Conservation (phyloP, 75 land plant genomes). For the Picea sitchensis region DNA sequence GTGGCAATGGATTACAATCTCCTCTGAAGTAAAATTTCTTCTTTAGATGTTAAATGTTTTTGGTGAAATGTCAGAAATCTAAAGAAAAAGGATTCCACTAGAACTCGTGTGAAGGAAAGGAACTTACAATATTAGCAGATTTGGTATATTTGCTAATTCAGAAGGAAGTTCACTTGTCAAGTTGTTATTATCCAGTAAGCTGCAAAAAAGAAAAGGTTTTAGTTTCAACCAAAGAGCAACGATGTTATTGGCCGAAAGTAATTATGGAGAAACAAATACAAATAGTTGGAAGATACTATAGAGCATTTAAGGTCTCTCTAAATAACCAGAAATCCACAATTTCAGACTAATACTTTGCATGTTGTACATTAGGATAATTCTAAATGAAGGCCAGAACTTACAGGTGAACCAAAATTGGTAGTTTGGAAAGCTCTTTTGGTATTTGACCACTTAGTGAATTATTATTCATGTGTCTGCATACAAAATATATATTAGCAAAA, state of each 20-base stretch:
- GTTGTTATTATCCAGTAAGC: conserved; percentile 84
- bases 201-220: conserved; percentile 26
- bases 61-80: no score
- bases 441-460: conserved; percentile 53
- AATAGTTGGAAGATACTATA: not conserved
- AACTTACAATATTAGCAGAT: conserved; percentile 68
- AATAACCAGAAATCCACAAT: not conserved
- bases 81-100: no score
- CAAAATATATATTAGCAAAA: not conserved
- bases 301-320: not conserved
- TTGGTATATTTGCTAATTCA: conserved; percentile 42
- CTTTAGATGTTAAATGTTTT: no score
- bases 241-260: not conserved
- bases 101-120: not conserved
- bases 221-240: not conserved
- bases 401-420: conserved; percentile 53
- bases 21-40: no score
- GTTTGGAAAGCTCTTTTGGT: conserved; percentile 47
- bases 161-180: conserved; percentile 68
- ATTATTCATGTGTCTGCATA: conserved; percentile 60
- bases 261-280: not conserved
- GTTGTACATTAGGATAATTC: not conserved
- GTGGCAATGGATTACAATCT: no score
- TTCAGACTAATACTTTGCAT: not conserved
- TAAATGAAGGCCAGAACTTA: conserved; percentile 20